Percentiles rank a stretch among this genome's conserved stretches.
phyloP scores from a whole-genome alignment of 768 basidiomycete species.

The Chalciporus chontae region DNA sequence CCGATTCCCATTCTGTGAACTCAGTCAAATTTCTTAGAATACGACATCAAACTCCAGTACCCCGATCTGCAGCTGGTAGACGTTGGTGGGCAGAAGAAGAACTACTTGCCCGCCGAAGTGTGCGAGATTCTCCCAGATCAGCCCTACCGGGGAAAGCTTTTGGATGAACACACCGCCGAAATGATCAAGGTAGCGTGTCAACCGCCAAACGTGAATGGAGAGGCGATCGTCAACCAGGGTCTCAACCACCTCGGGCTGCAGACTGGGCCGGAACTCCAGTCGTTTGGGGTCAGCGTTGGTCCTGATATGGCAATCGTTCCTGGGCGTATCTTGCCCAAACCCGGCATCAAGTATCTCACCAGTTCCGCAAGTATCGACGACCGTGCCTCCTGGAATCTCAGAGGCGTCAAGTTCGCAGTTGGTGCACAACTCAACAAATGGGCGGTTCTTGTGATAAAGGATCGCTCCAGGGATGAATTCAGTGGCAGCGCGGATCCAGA shows the following conservation, averaged over 20 bases:
- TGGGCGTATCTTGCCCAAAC: slow-evolving; percentile 46
- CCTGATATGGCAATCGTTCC: slow-evolving; percentile 53
- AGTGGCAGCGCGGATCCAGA: slow-evolving; percentile 47
- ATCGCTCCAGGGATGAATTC: slow-evolving; percentile 63
- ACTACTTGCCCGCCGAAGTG: slow-evolving; percentile 45
- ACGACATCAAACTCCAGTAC: slow-evolving; percentile 35
- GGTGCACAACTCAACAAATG: slow-evolving; percentile 59
- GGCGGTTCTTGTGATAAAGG: slow-evolving; percentile 67
- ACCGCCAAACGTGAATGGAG: slow-evolving; percentile 46
- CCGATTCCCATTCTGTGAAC: neutral
- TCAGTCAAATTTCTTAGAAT: slow-evolving; percentile 33
- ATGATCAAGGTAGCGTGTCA: slow-evolving; percentile 52
- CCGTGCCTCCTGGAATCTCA: slow-evolving; percentile 50
- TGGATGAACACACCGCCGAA: slow-evolving; percentile 47
- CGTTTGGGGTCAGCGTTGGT: slow-evolving; percentile 46
- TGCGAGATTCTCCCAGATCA: slow-evolving; percentile 45
- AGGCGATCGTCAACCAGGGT: slow-evolving; percentile 41
- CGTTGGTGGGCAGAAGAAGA: slow-evolving; percentile 42
- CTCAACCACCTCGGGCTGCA: slow-evolving; percentile 42
- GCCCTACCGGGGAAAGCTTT: slow-evolving; percentile 48
- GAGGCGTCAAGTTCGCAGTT: slow-evolving; percentile 54
- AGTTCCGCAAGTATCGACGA: slow-evolving; percentile 37
- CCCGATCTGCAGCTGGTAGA: slow-evolving; percentile 46
- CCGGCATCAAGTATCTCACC: slow-evolving; percentile 39
- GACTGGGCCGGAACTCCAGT: slow-evolving; percentile 32